Percentiles rank a stretch among this genome's conserved stretches.
Evolutionary conservation across 2,329 filamentous ascomycete genomes (phyloP).

Genomic region (Ceratocystis lukuohia): DNA sequence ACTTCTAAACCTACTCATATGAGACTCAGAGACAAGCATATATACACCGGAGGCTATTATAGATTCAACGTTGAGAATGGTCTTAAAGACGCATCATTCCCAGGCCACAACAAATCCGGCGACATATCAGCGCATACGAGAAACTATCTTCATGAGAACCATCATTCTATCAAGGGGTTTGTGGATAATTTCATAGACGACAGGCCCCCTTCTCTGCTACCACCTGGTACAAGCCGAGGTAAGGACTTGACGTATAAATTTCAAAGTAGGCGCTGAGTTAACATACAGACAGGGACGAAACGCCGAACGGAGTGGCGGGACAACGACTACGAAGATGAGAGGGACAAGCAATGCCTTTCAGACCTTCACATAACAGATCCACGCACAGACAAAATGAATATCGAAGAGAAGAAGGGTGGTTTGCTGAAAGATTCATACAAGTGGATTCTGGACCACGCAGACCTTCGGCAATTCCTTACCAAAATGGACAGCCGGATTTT

Average conservation of each 20-base stretch:
- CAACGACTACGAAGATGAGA: too few species aligned
- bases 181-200: not conserved
- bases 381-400: too few species aligned
- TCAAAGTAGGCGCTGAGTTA: too few species aligned
- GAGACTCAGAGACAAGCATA: slow-evolving; percentile 19
- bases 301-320: too few species aligned
- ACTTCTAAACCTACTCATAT: not conserved
- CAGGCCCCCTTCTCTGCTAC: too few species aligned
- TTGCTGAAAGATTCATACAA: too few species aligned
- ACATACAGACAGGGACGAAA: too few species aligned
- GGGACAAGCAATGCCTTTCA: accelerated
- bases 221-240: too few species aligned
- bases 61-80: slow-evolving; percentile 25
- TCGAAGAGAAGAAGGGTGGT: accelerated
- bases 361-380: too few species aligned
- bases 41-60: slow-evolving; percentile 21
- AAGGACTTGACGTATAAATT: too few species aligned
- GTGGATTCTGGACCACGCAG: accelerated
- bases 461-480: accelerated
- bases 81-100: slow-evolving; percentile 22
- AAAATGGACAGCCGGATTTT: too few species aligned
- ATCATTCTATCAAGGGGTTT: too few species aligned
- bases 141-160: slow-evolving; percentile 19
- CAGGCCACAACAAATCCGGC: slow-evolving; percentile 23
- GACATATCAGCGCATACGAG: slow-evolving; percentile 22